Conservation (phyloP, 495 filamentous ascomycete species). For the Penicillium waksmanii region DNA sequence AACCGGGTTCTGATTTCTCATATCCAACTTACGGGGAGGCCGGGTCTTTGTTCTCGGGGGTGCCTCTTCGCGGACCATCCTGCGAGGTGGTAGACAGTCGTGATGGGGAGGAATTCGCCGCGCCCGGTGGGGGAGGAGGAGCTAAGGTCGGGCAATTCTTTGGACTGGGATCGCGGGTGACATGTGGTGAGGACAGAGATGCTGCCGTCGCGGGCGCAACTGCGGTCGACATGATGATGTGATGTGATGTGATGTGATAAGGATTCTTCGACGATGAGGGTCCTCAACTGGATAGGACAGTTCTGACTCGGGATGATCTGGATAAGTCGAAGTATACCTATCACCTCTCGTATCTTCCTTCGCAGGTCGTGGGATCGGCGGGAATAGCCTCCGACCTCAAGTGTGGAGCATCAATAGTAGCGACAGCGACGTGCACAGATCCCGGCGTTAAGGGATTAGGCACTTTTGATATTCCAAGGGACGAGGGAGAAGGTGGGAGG, state of each 20-base stretch:
- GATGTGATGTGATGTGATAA: background rate
- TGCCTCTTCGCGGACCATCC: conserved; percentile 46
- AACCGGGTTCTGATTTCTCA: no score
- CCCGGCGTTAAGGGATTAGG: background rate
- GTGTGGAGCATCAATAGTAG: conserved; percentile 18
- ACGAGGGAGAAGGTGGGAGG: background rate
- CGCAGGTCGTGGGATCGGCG: conserved; percentile 6
- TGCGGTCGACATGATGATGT: conserved; percentile 52
- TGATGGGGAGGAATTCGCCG: conserved; percentile 41
- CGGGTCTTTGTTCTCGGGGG: conserved; percentile 56
- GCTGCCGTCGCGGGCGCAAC: conserved; percentile 53
- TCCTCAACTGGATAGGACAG: no score
- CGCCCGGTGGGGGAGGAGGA: conserved; percentile 29
- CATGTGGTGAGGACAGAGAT: conserved; percentile 51
- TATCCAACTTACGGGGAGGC: conserved; percentile 56
- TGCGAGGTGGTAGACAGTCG: conserved; percentile 38
- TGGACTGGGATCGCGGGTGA: conserved; percentile 53
- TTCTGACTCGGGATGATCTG: no score
- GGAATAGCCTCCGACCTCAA: conserved; percentile 12
- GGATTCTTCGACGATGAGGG: background rate
- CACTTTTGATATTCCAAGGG: no score
- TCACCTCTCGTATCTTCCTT: no score
- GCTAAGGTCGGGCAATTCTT: conserved; percentile 49
- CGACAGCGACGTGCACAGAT: background rate
- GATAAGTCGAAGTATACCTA: no score